A percentile compares a stretch with the other conserved stretches of the same genome.
Conservation (phyloP, 2,329 filamentous ascomycete genomes). For the Penicillium sclerotiorum region DNA sequence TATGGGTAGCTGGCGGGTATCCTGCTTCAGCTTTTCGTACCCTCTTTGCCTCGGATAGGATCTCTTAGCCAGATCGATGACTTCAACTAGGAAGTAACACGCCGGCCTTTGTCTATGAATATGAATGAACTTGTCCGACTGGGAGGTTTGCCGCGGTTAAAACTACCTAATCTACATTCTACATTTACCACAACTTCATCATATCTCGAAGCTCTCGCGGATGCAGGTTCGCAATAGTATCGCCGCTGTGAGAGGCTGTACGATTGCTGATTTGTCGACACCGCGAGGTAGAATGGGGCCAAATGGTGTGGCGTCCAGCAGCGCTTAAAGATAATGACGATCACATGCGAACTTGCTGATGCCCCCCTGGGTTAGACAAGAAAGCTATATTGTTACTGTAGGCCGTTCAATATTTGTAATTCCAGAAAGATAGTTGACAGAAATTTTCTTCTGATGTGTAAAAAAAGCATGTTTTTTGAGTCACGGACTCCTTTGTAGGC, state of each 20-base stretch:
- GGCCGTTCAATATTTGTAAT: too few relatives aligned
- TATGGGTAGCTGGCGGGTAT: constrained; percentile 48
- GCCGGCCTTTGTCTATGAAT: constrained; percentile 44
- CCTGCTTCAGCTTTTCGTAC: constrained; percentile 42
- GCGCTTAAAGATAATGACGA: background rate
- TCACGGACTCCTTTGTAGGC: too few relatives aligned
- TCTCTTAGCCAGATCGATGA: constrained; percentile 33
- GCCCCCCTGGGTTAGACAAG: background rate
- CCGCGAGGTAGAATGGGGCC: background rate
- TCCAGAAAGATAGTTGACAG: too few relatives aligned
- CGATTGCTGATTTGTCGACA: background rate
- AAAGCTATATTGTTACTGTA: too few relatives aligned
- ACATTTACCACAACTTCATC: constrained; percentile 36
- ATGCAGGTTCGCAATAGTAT: constrained; percentile 15
- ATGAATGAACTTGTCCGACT: constrained; percentile 45
- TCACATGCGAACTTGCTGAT: background rate
- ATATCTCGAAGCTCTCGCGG: constrained; percentile 43
- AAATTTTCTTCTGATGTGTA: too few relatives aligned
- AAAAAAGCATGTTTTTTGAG: too few relatives aligned
- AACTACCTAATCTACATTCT: constrained; percentile 13
- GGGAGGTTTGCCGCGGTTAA: constrained; percentile 24
- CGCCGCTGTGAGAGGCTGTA: background rate
- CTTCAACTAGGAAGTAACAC: constrained; percentile 26
- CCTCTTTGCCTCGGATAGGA: constrained; percentile 44
- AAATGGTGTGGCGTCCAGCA: background rate